phyloP scores from a whole-genome alignment of 257 asterid genomes.

The Rhazya stricta region DNA sequence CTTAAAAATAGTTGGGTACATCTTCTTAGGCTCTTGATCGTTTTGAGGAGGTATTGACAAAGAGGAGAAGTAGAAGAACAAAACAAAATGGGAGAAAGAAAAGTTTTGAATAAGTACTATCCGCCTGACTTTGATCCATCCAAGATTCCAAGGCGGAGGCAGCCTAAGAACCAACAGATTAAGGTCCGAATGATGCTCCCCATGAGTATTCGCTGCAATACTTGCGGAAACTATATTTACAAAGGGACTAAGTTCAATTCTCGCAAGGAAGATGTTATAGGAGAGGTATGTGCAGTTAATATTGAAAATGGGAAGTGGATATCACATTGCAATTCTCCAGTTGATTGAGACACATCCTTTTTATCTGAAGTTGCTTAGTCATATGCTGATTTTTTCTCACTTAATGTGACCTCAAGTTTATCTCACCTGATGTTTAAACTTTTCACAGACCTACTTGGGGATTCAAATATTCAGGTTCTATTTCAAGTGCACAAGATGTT shows the following conservation, averaged over 20 bases:
- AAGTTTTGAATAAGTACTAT: slow-evolving; percentile 80
- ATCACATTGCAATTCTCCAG: neutral
- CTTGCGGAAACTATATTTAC: slow-evolving; percentile 79
- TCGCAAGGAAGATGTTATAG: slow-evolving; percentile 73
- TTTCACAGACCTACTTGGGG: slow-evolving; percentile 74
- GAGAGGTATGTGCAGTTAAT: slow-evolving; percentile 42
- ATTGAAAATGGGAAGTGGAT: neutral
- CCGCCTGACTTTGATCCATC: slow-evolving; percentile 96
- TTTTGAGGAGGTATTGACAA: neutral
- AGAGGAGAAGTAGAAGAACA: slow-evolving; percentile 1
- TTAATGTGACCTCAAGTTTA: neutral
- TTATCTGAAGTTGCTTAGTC: neutral
- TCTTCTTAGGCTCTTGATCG: neutral
- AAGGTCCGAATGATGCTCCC: slow-evolving; percentile 94
- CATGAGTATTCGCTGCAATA: slow-evolving; percentile 73
- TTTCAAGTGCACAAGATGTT: slow-evolving; percentile 82
- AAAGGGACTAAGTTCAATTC: slow-evolving; percentile 87
- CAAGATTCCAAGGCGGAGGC: slow-evolving; percentile 80
- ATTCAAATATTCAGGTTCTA: slow-evolving; percentile 84
- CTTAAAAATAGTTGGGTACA: neutral
- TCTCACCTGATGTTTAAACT: slow-evolving; percentile 10
- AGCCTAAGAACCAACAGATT: slow-evolving; percentile 73
- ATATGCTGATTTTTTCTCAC: neutral
- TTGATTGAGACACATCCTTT: neutral
- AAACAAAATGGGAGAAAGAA: slow-evolving; percentile 74